Evolutionary conservation across 1,284 basidiomycete genomes (phyloP), one percentile per base, ranked within the genome.

Genomic region (Stereum hirsutum): DNA sequence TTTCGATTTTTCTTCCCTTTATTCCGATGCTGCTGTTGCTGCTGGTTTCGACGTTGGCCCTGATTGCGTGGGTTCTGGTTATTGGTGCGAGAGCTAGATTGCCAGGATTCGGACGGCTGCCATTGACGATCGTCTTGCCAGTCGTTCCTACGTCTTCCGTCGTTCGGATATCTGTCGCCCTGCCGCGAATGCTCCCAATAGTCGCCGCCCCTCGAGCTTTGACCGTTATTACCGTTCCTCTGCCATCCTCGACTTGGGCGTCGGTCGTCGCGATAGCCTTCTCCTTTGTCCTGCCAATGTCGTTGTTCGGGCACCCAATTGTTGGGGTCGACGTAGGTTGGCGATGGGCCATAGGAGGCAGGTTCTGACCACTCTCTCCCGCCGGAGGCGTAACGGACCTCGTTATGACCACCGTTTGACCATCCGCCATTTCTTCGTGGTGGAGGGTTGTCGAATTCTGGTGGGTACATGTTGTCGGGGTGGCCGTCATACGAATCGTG

Each of bases 401-500:
- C 49, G 47, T 40, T 49, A 37, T 17, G 44, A 24, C 54, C 52
- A 51, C 15, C 52, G 45, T 33, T 51, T 45, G 38, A 49, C 42
- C 39, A 49, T 46, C 39, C 50, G 27, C 26, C 35, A 25, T 33
- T 27, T 14, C 37, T 48, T n/a, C 48, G 25, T 10, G 49, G 40
- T 39, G 49, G 47, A 25, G 48, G 15, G 15, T 26, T 43, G 8
- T 54, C 60, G 64, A 70, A 54, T 32, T 65, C 44, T 34, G 45
- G 74, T 57, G 73, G 70, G 44, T 72, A 63, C 44, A 61, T 55
- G 39, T 67, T 71, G 56, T 76, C 72, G 17, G 57, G 56, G 50
- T 77, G 76, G 49, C 60, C 70, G 47, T 61, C 54, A 55, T 76
- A 75, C 48, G 71, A 71, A 54, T 79, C 73, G 49, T 69, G 68